phyloP scores from a whole-genome alignment of 192 early-diverging fungal genomes.

The Linderina pennispora region DNA sequence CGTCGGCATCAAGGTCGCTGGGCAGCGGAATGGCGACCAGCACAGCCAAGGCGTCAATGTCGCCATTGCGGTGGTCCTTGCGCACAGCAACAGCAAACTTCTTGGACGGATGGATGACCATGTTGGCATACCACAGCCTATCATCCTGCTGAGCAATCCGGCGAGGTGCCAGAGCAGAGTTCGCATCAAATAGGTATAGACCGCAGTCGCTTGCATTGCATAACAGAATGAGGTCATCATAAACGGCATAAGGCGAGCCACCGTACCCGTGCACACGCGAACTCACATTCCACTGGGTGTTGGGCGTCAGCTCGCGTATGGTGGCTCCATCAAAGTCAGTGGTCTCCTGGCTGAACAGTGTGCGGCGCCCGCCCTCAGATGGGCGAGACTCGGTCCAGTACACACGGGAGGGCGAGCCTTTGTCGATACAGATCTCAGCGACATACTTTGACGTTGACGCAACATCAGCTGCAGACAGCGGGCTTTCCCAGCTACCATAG shows the following conservation, averaged over 20 bases:
- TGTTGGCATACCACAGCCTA: conserved; percentile 57
- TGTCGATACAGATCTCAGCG: conserved; percentile 16
- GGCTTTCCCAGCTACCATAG: conserved; percentile 44
- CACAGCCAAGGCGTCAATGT: conserved; percentile 30
- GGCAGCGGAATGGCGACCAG: conserved; percentile 53
- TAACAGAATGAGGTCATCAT: conserved; percentile 54
- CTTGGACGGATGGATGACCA: conserved; percentile 51
- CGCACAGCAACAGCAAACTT: conserved; percentile 58
- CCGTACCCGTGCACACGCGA: conserved; percentile 76
- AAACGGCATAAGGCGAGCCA: conserved; percentile 54
- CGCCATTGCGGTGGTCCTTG: conserved; percentile 60
- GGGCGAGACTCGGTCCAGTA: conserved; percentile 45
- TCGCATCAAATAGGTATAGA: conserved; percentile 42
- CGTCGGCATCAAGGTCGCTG: conserved; percentile 2
- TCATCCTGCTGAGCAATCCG: conserved; percentile 46
- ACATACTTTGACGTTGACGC: conserved; percentile 18
- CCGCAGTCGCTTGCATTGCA: conserved; percentile 53
- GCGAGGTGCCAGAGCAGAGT: conserved; percentile 7
- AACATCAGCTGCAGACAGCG: conserved; percentile 15
- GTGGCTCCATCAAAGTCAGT: conserved; percentile 25
- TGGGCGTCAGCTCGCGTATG: conserved; percentile 18
- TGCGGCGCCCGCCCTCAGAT: conserved; percentile 26
- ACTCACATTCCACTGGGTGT: conserved; percentile 52
- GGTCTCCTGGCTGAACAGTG: conserved; percentile 24
- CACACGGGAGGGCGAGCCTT: conserved; percentile 15